A percentile compares a stretch with the other conserved stretches of the same genome.
phyloP scores from a whole-genome alignment of 202 grass and related monocot genomes.

The Miscanthus sacchariflorus region DNA sequence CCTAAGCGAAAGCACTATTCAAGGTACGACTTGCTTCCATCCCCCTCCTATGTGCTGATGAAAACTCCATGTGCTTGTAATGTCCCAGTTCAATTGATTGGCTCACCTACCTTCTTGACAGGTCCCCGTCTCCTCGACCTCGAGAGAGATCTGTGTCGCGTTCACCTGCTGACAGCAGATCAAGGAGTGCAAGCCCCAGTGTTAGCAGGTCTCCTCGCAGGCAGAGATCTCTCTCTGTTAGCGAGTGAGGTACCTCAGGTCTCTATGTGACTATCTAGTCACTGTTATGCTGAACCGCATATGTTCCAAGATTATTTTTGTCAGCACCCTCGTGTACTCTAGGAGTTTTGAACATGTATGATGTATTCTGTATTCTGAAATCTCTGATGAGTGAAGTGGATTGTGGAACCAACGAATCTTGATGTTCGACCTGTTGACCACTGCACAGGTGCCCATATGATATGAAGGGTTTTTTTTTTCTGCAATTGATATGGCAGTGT shows the following conservation, averaged over 20 bases:
- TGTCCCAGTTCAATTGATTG: neutral
- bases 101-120: conserved; percentile 29
- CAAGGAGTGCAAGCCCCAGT: conserved; percentile 58
- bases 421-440: neutral
- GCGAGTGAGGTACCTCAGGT: conserved; percentile 38
- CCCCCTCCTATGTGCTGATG: neutral
- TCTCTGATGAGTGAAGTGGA: neutral
- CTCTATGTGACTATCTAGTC: neutral
- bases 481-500: neutral
- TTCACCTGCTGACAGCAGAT: conserved; percentile 65
- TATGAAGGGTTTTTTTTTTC: neutral
- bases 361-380: neutral
- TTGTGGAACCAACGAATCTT: neutral
- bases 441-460: neutral
- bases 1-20: conserved; percentile 57
- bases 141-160: conserved; percentile 55
- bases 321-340: neutral
- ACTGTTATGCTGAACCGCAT: neutral
- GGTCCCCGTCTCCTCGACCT: conserved; percentile 60
- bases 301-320: conserved; percentile 2
- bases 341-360: neutral
- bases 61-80: neutral
- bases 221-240: conserved; percentile 54
- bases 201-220: conserved; percentile 34
- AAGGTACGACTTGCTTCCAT: conserved; percentile 39